These are phyloP conservation scores for Hyaloperonospora brassicae DNA, from an alignment of 352 stramenopile species.

Conservation along the genomic window DNA sequence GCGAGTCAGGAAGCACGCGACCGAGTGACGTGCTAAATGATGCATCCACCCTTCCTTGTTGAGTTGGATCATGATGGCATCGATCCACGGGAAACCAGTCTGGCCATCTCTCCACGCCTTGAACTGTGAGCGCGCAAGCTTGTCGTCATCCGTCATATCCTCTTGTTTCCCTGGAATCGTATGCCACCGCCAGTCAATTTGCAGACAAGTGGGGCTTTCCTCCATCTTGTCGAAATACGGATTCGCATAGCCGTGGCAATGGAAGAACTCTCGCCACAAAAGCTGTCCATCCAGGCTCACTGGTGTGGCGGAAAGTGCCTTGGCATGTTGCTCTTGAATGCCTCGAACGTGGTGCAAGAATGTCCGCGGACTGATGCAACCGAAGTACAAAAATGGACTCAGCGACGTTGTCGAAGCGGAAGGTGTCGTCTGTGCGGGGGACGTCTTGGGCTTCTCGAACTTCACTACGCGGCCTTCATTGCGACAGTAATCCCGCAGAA, in stretches of 20 bases:
- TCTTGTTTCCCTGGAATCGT: conserved; percentile 54
- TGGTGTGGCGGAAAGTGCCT: conserved; percentile 70
- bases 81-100: conserved; percentile 97
- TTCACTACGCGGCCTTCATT: conserved; percentile 78
- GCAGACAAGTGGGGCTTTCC: conserved; percentile 88
- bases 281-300: conserved; percentile 91
- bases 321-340: conserved; percentile 47
- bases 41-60: conserved; percentile 86
- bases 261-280: conserved; percentile 94
- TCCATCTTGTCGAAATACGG: conserved; percentile 92
- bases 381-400: conserved; percentile 91
- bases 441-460: conserved; percentile 97
- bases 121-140: conserved; percentile 72
- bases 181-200: conserved; percentile 81
- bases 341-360: conserved; percentile 87
- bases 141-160: conserved; percentile 68
- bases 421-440: conserved; percentile 75
- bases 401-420: conserved; percentile 90
- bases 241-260: conserved; percentile 65
- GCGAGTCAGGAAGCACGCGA: conserved; percentile 97
- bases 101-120: conserved; percentile 89
- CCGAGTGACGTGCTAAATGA: conserved; percentile 88
- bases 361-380: conserved; percentile 85
- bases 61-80: conserved; percentile 94
- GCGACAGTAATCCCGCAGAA: conserved; percentile 55